Evolutionary conservation across 1,284 basidiomycete genomes (phyloP).

Genomic region (Athelia psychrophila): DNA sequence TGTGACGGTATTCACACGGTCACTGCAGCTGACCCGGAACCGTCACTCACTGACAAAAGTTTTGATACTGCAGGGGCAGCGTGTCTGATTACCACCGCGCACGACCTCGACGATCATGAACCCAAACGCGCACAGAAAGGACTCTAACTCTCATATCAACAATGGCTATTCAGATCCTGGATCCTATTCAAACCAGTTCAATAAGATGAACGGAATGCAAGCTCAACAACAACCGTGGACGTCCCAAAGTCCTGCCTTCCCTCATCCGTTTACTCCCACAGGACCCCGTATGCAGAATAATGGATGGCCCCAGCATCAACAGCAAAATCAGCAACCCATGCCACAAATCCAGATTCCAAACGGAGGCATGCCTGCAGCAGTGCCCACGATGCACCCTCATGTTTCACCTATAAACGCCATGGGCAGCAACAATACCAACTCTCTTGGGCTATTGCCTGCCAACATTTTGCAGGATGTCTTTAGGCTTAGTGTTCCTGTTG

Average conservation of each 20-base stretch:
- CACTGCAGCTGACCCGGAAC: too few species aligned
- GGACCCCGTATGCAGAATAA: background rate
- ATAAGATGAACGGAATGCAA: constrained; percentile 1
- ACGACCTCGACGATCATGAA: constrained; percentile 2
- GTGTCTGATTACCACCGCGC: constrained; percentile 16
- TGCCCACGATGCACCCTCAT: constrained; percentile 30
- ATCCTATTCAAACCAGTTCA: background rate
- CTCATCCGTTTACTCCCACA: background rate
- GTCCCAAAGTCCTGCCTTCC: background rate
- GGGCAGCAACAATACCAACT: background rate
- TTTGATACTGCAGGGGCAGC: background rate
- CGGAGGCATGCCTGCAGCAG: constrained; percentile 23
- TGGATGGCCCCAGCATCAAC: constrained; percentile 1
- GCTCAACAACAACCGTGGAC: background rate
- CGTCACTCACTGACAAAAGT: background rate
- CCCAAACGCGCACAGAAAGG: background rate
- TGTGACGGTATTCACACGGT: too few species aligned
- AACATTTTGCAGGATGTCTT: constrained; percentile 45
- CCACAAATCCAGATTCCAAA: constrained; percentile 24
- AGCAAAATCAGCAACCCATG: constrained; percentile 6
- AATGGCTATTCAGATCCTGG: background rate
- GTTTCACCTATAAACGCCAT: background rate
- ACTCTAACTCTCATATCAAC: background rate
- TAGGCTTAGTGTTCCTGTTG: constrained; percentile 52
- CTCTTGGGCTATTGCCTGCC: background rate